Conservation (phyloP, 768 basidiomycete genomes). For the Lactarius deliciosus region DNA sequence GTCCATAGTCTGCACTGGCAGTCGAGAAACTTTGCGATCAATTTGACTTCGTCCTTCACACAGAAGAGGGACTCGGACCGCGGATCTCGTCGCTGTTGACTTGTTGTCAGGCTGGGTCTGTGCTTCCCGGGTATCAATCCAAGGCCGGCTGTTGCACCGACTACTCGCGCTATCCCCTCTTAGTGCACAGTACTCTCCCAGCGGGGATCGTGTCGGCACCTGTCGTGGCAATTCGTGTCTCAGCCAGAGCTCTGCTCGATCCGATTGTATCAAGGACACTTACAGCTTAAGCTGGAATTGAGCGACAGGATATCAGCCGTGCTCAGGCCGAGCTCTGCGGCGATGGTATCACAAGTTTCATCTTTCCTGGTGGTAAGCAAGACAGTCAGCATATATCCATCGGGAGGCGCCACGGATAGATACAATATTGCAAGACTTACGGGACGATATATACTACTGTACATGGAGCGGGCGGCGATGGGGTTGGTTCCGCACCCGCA, state of each 20-base stretch:
- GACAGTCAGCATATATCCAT: not conserved
- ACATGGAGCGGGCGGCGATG: not conserved
- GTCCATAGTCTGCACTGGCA: not conserved
- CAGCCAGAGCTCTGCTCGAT: not conserved
- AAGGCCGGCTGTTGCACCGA: not conserved
- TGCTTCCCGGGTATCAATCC: slow-evolving; percentile 2
- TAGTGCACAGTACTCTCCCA: not conserved
- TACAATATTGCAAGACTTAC: not conserved
- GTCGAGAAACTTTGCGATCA: not conserved
- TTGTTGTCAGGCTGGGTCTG: not conserved
- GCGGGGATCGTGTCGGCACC: not conserved
- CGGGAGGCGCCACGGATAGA: not conserved
- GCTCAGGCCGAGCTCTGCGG: not conserved
- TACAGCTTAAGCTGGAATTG: slow-evolving; percentile 15
- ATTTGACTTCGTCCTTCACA: not conserved
- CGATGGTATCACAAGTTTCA: slow-evolving; percentile 11
- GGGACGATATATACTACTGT: not conserved
- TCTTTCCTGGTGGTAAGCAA: not conserved
- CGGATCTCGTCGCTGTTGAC: not conserved
- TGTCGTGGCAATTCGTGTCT: not conserved
- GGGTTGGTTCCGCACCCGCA: not conserved
- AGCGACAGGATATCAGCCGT: not conserved
- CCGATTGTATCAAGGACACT: not conserved
- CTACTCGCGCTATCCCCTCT: too few species aligned
- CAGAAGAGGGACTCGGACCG: not conserved